Evolutionary conservation across 805 yeast species (phyloP).

Genomic region (Monosporozyma servazzii): DNA sequence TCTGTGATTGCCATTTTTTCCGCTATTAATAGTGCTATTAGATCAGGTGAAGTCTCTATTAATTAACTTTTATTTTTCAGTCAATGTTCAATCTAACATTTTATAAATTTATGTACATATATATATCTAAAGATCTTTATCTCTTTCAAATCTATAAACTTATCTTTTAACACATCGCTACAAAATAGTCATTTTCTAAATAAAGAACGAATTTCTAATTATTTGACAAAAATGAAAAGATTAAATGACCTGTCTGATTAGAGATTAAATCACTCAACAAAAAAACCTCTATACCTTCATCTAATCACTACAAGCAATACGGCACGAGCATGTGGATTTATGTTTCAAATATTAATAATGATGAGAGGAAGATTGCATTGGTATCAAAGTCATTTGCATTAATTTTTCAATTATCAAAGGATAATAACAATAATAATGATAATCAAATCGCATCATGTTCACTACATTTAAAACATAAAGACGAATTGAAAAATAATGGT

Average conservation of each 20-base stretch:
- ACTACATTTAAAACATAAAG: conserved; percentile 39
- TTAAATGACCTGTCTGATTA: background rate
- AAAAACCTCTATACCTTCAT: background rate
- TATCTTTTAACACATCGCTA: too few relatives aligned
- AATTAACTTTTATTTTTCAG: background rate
- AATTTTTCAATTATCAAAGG: conserved; percentile 13
- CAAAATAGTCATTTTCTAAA: too few relatives aligned
- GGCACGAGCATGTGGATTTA: conserved; percentile 16
- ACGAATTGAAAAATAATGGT: conserved; percentile 30
- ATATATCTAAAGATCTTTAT: too few relatives aligned
- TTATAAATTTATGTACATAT: background rate
- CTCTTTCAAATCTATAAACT: too few relatives aligned
- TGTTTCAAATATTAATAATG: conserved; percentile 8
- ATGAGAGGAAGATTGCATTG: conserved; percentile 10
- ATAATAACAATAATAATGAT: conserved; percentile 7
- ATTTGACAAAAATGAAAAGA: background rate
- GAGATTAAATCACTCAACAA: background rate
- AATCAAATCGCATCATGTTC: conserved; percentile 29
- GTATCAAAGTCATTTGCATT: conserved; percentile 10
- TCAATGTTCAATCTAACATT: background rate
- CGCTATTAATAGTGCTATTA: conserved; percentile 40
- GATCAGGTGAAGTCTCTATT: conserved; percentile 20
- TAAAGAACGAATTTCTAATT: background rate
- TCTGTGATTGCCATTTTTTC: conserved; percentile 62
- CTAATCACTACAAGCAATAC: background rate